Base-by-base conservation (phyloP, 2,329 filamentous ascomycete genomes). In the Diaporthe destruens region DNA sequence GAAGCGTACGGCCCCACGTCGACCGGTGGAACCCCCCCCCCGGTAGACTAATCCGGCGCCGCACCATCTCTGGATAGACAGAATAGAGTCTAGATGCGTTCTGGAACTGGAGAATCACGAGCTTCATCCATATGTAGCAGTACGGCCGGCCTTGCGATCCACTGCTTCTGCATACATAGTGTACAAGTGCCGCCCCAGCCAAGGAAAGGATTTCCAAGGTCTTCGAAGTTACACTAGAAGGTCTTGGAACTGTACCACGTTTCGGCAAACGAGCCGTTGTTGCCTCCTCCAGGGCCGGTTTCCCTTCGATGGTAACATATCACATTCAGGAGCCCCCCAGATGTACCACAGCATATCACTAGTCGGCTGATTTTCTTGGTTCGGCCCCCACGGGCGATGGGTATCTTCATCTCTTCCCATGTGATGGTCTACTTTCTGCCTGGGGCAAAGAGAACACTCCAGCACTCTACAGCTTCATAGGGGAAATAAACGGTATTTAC, bases 301-400 rank as follows among this genome's bases (percentile, higher is more conserved):
- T 25, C 32, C 51, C 20, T 14, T 39, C 61, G 47, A 47, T 66
- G 61, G 47, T 66, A 39, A 66, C 44, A 32, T 66, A 51, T 66
- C 61, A 53, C 39, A 66, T 66, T 14, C n/a, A 36, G 61, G 20
- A 12, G 8, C 14, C 32, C 39, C 14, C 39, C 39, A 42, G 39
- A 42, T 42, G 39, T n/a, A 39, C 8, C 34, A 12, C n/a, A 16
- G 47, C 36, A 42, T 18, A 42, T 42, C 12, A 20, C 44, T 51
- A 25, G 61, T 25, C 39, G 32, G 23, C n/a, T 66, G 14, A 8
- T 11, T 53, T 34, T 8, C 44, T 53, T 32, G 47, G 61, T 11
- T 53, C 47, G 11, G n/a, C 47, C 32, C 32, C 32, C 23, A 53
- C 47, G 47, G 61, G 61, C 32, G 8, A 20, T 7, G 44, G 5